Evolutionary conservation across 108 stramenopile species (phyloP).

Genomic region (Nitzschia inconspicua): DNA sequence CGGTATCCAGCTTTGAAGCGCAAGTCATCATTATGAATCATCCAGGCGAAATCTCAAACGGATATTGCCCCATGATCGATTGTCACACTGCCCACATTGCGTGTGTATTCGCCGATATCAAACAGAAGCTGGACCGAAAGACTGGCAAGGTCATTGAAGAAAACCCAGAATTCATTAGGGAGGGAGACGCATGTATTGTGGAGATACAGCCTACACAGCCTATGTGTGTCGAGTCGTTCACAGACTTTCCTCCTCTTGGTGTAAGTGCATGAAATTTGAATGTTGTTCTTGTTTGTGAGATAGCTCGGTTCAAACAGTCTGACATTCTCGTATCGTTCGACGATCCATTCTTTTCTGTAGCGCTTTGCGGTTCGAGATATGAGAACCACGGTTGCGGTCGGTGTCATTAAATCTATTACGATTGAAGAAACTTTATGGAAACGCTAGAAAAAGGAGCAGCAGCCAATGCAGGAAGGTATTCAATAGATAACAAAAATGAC

Average conservation of each 20-base stretch:
- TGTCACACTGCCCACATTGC: slow-evolving; percentile 95
- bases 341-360: no score
- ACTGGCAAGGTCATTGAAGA: slow-evolving; percentile 83
- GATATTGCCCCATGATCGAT: slow-evolving; percentile 92
- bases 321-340: no score
- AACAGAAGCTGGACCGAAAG: slow-evolving; percentile 90
- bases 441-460: not conserved
- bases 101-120: slow-evolving; percentile 82
- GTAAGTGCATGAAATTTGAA: no score
- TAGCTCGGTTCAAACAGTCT: no score
- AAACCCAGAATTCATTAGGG: slow-evolving; percentile 86
- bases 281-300: no score
- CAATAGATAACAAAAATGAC: not conserved
- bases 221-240: slow-evolving; percentile 88
- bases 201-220: slow-evolving; percentile 87
- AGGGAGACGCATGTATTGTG: slow-evolving; percentile 90
- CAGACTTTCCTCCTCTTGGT: slow-evolving; percentile 90
- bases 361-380: slow-evolving; percentile 95
- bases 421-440: slow-evolving; percentile 28
- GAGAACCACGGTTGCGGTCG: slow-evolving; percentile 87
- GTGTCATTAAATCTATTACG: slow-evolving; percentile 88
- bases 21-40: slow-evolving; percentile 96
- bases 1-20: slow-evolving; percentile 66
- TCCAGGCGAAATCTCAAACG: slow-evolving; percentile 90
- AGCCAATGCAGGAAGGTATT: not conserved